phyloP scores from a whole-genome alignment of 2,329 filamentous ascomycete genomes.

The Colletotrichum higginsianum region DNA sequence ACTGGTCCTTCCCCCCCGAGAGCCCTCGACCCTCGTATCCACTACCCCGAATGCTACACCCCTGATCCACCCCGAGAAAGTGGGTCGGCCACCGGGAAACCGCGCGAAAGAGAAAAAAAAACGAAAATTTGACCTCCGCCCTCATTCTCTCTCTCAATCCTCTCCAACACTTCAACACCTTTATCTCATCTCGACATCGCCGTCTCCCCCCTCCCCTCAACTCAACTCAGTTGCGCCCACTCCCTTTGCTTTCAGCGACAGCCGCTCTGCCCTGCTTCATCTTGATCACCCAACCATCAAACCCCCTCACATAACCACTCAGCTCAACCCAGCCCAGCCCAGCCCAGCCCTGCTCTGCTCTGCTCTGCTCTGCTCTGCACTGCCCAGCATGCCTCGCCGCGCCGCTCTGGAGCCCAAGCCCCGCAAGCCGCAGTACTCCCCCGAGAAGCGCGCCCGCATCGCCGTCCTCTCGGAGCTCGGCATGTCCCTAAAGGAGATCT shows the following conservation, averaged over 20 bases:
- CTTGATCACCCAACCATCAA: background rate
- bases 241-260: slow-evolving; percentile 7
- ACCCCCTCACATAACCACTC: background rate
- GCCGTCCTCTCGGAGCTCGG: slow-evolving; percentile 40
- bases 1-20: background rate
- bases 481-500: slow-evolving; percentile 42
- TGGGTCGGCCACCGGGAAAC: slow-evolving; percentile 32
- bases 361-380: background rate
- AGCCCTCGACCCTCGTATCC: slow-evolving; percentile 39
- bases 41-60: slow-evolving; percentile 36
- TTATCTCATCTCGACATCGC: slow-evolving; percentile 11
- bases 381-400: slow-evolving; percentile 37
- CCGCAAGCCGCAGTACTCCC: slow-evolving; percentile 42
- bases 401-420: slow-evolving; percentile 40
- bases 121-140: slow-evolving; percentile 34
- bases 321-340: background rate
- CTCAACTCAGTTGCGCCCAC: slow-evolving; percentile 8
- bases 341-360: background rate
- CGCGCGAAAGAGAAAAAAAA: slow-evolving; percentile 28
- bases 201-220: background rate
- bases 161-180: background rate
- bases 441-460: slow-evolving; percentile 42
- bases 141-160: slow-evolving; percentile 22
- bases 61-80: slow-evolving; percentile 42
- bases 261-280: background rate